phyloP scores from a whole-genome alignment of 2,329 filamentous ascomycete species.

The Monosporascus cannonballus region DNA sequence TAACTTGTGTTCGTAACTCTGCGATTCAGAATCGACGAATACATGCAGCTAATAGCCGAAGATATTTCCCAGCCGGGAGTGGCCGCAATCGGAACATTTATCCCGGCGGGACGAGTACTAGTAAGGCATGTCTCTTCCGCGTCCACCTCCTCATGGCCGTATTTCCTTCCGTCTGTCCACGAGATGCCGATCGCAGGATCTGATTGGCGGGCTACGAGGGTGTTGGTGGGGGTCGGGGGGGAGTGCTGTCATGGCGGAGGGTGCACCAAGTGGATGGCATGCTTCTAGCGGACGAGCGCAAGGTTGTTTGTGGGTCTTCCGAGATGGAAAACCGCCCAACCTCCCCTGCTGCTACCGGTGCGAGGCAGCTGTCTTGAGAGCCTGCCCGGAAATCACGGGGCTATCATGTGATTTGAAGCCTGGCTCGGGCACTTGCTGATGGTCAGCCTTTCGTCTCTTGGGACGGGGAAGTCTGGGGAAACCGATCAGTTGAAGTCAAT shows the following conservation, averaged over 20 bases:
- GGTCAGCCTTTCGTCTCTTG: too few relatives aligned
- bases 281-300: background rate
- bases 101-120: too few relatives aligned
- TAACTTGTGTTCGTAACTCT: too few relatives aligned
- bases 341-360: background rate
- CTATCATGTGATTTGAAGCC: background rate
- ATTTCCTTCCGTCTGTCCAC: background rate
- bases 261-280: background rate
- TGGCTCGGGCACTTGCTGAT: too few relatives aligned
- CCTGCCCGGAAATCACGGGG: background rate
- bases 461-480: background rate
- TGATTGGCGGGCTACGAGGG: background rate
- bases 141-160: background rate
- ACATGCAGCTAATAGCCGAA: too few relatives aligned
- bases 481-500: constrained; percentile 8
- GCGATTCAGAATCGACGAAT: too few relatives aligned
- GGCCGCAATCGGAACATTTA: too few relatives aligned
- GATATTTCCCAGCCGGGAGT: too few relatives aligned
- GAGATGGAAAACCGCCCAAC: background rate
- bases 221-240: background rate
- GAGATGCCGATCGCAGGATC: background rate
- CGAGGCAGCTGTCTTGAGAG: background rate
- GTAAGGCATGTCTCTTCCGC: background rate
- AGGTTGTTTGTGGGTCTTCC: background rate
- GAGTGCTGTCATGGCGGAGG: background rate